A percentile compares a stretch with the other conserved stretches of the same genome.
These are phyloP conservation scores for Lichenothelia convexa DNA, from an alignment of 495 filamentous ascomycete species.

Conservation along the genomic window DNA sequence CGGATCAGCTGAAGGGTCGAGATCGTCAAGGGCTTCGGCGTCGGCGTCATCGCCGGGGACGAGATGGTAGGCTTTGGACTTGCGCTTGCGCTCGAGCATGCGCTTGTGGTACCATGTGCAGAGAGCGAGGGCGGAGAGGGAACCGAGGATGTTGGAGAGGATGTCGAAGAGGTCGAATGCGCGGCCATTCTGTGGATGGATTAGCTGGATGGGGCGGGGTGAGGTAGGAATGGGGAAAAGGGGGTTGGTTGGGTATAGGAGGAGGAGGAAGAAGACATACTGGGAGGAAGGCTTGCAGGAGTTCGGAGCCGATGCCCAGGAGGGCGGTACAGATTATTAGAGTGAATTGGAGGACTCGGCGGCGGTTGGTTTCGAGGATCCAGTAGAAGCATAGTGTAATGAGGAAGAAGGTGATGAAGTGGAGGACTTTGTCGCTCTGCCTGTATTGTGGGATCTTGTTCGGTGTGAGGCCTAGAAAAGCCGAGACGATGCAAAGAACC, in stretches of 20 bases:
- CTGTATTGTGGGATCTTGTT: slow-evolving; percentile 18
- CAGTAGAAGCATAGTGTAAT: slow-evolving; percentile 87
- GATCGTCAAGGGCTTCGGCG: slow-evolving; percentile 26
- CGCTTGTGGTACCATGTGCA: slow-evolving; percentile 85
- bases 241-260: slow-evolving; percentile 3
- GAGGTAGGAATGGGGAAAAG: too few species aligned
- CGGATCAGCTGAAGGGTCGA: too few species aligned
- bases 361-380: slow-evolving; percentile 77
- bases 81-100: slow-evolving; percentile 79
- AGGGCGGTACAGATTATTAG: slow-evolving; percentile 57
- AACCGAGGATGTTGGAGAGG: slow-evolving; percentile 72
- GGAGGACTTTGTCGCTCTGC: slow-evolving; percentile 75
- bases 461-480: slow-evolving; percentile 57
- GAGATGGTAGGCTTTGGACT: slow-evolving; percentile 50
- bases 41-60: slow-evolving; percentile 38
- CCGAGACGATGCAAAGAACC: slow-evolving; percentile 55
- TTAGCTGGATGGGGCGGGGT: too few species aligned
- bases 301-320: slow-evolving; percentile 68
- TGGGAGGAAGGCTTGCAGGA: slow-evolving; percentile 65
- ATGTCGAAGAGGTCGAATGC: slow-evolving; percentile 74
- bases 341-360: slow-evolving; percentile 68
- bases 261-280: slow-evolving; percentile 7
- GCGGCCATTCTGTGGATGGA: slow-evolving; percentile 37
- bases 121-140: slow-evolving; percentile 45
- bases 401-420: slow-evolving; percentile 75